Conservation (phyloP, 2,329 filamentous ascomycete genomes). For the Teratosphaeria viscida region DNA sequence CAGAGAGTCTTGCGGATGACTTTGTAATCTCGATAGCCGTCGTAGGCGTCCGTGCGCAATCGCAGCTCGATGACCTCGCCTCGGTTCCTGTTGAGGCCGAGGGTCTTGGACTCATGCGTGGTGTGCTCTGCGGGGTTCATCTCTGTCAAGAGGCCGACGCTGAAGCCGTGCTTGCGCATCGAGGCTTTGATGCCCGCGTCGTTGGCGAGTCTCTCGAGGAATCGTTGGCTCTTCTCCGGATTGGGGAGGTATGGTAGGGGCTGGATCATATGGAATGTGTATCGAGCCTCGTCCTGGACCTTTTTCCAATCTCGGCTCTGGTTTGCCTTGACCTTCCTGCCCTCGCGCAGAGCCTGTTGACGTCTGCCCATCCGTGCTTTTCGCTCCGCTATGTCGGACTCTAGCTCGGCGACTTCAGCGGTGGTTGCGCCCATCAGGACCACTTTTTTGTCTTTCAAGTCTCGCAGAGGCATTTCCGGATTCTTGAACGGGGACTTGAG, state of each 20-base stretch:
- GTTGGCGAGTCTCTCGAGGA: conserved; percentile 64
- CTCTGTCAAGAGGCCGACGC: conserved; percentile 77
- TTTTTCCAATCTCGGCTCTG: conserved; percentile 36
- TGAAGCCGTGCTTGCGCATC: conserved; percentile 79
- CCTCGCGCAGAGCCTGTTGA: conserved; percentile 29
- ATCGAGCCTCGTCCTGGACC: conserved; percentile 50
- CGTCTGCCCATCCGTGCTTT: conserved; percentile 35
- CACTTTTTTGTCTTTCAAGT: conserved; percentile 49
- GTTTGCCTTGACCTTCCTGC: conserved; percentile 25
- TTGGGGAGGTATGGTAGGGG: conserved; percentile 70
- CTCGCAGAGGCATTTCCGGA: conserved; percentile 38
- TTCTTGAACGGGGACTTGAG: conserved; percentile 56
- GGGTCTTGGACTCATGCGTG: conserved; percentile 65
- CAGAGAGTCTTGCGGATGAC: conserved; percentile 86
- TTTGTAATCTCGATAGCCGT: conserved; percentile 87
- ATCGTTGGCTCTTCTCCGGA: conserved; percentile 57
- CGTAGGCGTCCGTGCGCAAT: conserved; percentile 83
- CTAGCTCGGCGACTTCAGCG: conserved; percentile 48
- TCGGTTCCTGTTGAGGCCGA: conserved; percentile 77
- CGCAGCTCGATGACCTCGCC: conserved; percentile 87
- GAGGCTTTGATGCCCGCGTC: conserved; percentile 76
- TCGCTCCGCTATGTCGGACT: conserved; percentile 40
- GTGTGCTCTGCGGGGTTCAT: conserved; percentile 88
- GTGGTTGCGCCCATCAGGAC: conserved; percentile 55
- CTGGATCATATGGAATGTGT: conserved; percentile 71